Base-by-base conservation (phyloP, 192 early-diverging fungal species). In the Linnemannia zychae region DNA sequence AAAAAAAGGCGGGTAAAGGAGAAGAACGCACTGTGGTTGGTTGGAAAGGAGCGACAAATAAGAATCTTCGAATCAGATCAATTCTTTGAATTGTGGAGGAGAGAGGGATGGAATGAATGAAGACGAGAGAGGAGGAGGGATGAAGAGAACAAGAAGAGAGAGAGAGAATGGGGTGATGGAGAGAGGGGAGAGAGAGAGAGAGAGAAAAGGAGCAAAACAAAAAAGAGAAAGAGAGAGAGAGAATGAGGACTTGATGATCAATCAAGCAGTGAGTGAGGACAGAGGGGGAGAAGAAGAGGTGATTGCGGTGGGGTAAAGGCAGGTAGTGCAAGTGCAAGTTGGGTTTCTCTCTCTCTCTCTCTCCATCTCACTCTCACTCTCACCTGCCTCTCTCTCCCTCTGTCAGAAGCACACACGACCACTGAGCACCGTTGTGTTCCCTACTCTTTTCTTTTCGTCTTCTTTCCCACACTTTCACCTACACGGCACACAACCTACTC, bases 181-280 rank as follows among this genome's bases (percentile, higher is more conserved):
- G 31, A 17, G 40, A 28, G 31, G 50, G 11, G 66, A 36, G 40
- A 50, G n/a, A 17, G 34, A 46, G 63, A 20, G 63, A 66, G 16
- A 57, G 22, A 47, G 75, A 82, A 47, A 67, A 40, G 67, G 22
- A 53, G 73, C 38, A 70, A 66, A 68, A 72, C 24, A 66, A 72
- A 74, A 53, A 38, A 52, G 40, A 50, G 28, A 15, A 49, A 31
- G 60, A 79, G 4, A 40, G 40, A 46, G 40, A 44, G 24, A 36
- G 24, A 34, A 20, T 24, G 47, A 68, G 33, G 49, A 22, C n/a
- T n/a, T n/a, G n/a, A n/a, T n/a, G n/a, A n/a, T n/a, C n/a, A 48
- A 12, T 50, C 15, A n/a, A 20, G 40, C 18, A 4, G 22, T 13
- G 53, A 20, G 72, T 38, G 33, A 17, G 33, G 22, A 17, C 34